phyloP scores from a whole-genome alignment of 257 asterid genomes.

The Vinca minor region DNA sequence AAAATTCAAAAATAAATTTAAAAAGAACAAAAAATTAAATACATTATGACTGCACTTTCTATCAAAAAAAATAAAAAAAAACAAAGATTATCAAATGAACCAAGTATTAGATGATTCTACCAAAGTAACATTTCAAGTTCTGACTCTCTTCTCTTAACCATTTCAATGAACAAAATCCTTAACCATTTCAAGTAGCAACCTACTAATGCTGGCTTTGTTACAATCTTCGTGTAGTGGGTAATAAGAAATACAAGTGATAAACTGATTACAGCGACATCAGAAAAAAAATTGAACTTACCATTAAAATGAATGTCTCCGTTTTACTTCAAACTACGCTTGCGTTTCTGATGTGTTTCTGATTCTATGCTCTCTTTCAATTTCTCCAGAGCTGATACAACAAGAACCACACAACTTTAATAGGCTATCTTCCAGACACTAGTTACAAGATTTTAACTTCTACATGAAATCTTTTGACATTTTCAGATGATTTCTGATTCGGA shows the following conservation, averaged over 20 bases:
- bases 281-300: conserved; percentile 3
- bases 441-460: not conserved
- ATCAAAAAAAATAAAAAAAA: too few species aligned
- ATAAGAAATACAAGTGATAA: not conserved
- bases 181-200: not conserved
- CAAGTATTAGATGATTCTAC: not conserved
- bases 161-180: not conserved
- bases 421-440: conserved; percentile 1
- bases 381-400: conserved; percentile 52
- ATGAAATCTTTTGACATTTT: not conserved
- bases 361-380: conserved; percentile 54
- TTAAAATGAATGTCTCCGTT: conserved; percentile 21
- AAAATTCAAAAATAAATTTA: too few species aligned
- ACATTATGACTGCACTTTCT: too few species aligned
- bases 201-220: not conserved
- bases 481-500: not conserved
- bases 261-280: not conserved
- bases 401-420: not conserved
- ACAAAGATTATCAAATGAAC: too few species aligned
- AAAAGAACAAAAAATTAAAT: too few species aligned
- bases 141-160: too few species aligned
- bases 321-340: conserved; percentile 23
- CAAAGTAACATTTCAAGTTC: too few species aligned
- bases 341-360: conserved; percentile 40
- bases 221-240: not conserved